Evolutionary conservation across 352 stramenopile species (phyloP).

Genomic region (Phytopythium cucurbitacearum): DNA sequence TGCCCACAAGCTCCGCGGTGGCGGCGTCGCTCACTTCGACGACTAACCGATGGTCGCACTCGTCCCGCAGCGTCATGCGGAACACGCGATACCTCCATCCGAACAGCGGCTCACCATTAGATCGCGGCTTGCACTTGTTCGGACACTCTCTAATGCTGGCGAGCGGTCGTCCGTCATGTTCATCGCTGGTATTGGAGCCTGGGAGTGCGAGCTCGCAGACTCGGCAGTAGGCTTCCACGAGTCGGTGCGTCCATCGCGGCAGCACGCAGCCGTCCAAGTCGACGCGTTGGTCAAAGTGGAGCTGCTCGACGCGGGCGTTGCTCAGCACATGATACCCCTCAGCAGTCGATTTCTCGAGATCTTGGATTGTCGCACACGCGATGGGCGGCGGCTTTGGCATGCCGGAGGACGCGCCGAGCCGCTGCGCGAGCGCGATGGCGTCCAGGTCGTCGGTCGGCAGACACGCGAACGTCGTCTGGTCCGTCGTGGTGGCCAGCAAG

Average conservation of each 20-base stretch:
- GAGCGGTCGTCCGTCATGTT: too few species aligned
- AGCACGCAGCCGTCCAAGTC: conserved; percentile 19
- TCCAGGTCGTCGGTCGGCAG: conserved; percentile 19
- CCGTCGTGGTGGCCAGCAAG: conserved; percentile 58
- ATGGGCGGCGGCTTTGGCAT: neutral
- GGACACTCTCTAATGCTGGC: conserved; percentile 12
- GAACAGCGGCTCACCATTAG: conserved; percentile 9
- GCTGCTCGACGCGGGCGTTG: conserved; percentile 38
- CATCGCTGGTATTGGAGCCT: neutral
- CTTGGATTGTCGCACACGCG: conserved; percentile 25
- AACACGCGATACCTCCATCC: conserved; percentile 48
- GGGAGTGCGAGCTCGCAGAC: conserved; percentile 35
- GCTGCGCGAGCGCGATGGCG: conserved; percentile 19
- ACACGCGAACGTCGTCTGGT: conserved; percentile 38
- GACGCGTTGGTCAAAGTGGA: conserved; percentile 28
- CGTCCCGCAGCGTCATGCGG: conserved; percentile 37
- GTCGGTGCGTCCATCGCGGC: conserved; percentile 18
- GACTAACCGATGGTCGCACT: conserved; percentile 22
- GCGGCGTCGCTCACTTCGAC: conserved; percentile 25
- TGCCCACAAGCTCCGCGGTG: conserved; percentile 33
- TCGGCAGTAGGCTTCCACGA: conserved; percentile 47
- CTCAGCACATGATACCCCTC: conserved; percentile 25
- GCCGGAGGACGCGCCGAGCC: conserved; percentile 1
- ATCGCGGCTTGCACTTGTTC: conserved; percentile 26
- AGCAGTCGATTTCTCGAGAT: conserved; percentile 20